Evolutionary conservation across 495 filamentous ascomycete species (phyloP).

Genomic region (Pseudomonodictys pantanalensis): DNA sequence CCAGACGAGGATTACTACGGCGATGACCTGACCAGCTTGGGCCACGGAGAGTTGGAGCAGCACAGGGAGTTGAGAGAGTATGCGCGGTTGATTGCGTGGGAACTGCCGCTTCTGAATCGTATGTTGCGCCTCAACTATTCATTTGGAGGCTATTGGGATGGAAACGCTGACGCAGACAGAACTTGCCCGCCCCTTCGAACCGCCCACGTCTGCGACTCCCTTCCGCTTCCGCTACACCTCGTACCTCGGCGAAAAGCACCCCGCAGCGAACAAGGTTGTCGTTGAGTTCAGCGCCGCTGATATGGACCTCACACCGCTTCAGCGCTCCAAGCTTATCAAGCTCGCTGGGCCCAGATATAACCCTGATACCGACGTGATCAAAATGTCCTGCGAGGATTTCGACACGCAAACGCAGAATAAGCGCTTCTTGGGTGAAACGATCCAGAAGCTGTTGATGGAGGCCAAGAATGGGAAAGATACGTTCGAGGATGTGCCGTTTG

Average conservation of each 20-base stretch:
- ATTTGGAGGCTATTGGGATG: not conserved
- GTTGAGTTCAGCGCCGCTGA: conserved; percentile 78
- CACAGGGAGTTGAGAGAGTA: conserved; percentile 89
- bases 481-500: conserved; percentile 86
- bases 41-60: conserved; percentile 81
- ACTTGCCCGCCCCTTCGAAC: conserved; percentile 75
- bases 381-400: conserved; percentile 89
- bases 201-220: conserved; percentile 60
- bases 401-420: conserved; percentile 91
- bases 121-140: conserved; percentile 40
- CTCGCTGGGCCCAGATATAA: conserved; percentile 87
- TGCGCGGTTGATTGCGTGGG: conserved; percentile 84
- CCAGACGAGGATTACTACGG: conserved; percentile 62
- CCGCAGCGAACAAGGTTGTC: conserved; percentile 88
- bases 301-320: conserved; percentile 60
- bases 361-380: conserved; percentile 75
- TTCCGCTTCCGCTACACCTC: conserved; percentile 96
- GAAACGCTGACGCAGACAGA: conserved; percentile 49
- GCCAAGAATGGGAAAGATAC: conserved; percentile 72
- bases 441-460: conserved; percentile 69
- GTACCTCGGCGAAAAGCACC: conserved; percentile 92
- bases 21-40: conserved; percentile 77
- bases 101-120: conserved; percentile 90
- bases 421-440: conserved; percentile 77
- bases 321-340: conserved; percentile 81